Conservation (phyloP, 306 rosid species). For the Alnus glutinosa region DNA sequence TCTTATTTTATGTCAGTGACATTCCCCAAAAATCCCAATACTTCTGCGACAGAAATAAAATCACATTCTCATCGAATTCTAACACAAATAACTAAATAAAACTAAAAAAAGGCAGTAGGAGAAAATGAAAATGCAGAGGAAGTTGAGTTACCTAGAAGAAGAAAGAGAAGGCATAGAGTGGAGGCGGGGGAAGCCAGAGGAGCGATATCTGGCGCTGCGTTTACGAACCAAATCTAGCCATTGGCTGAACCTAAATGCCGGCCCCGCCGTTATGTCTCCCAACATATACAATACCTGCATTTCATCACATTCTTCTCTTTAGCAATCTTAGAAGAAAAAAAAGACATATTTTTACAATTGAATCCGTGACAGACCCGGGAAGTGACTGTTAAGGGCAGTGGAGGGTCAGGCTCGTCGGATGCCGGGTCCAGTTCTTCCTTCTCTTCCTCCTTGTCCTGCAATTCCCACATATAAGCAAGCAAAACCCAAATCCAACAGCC, state of each 20-base stretch:
- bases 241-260: conserved; percentile 76
- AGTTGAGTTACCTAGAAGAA: conserved; percentile 46
- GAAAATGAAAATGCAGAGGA: conserved; percentile 17
- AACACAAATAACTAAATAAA: neutral
- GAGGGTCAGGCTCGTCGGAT: conserved; percentile 55
- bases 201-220: conserved; percentile 57
- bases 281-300: conserved; percentile 82
- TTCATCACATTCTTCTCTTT: neutral
- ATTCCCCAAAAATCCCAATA: neutral
- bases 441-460: conserved; percentile 53
- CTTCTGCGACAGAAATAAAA: neutral
- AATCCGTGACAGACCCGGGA: conserved; percentile 58
- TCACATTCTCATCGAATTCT: neutral
- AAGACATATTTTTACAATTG: neutral
- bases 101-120: neutral
- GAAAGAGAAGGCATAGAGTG: conserved; percentile 33
- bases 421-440: conserved; percentile 42
- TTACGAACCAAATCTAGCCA: conserved; percentile 94
- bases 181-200: conserved; percentile 72
- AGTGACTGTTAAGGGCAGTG: conserved; percentile 72
- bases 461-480: conserved; percentile 20
- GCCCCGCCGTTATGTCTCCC: conserved; percentile 84
- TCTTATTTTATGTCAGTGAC: neutral
- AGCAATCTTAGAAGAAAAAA: neutral
- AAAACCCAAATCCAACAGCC: neutral